Percentiles rank a stretch among this genome's conserved stretches.
These are phyloP conservation scores for Penicillium brasilianum DNA, from an alignment of 2,329 filamentous ascomycete species.

Conservation along the genomic window DNA sequence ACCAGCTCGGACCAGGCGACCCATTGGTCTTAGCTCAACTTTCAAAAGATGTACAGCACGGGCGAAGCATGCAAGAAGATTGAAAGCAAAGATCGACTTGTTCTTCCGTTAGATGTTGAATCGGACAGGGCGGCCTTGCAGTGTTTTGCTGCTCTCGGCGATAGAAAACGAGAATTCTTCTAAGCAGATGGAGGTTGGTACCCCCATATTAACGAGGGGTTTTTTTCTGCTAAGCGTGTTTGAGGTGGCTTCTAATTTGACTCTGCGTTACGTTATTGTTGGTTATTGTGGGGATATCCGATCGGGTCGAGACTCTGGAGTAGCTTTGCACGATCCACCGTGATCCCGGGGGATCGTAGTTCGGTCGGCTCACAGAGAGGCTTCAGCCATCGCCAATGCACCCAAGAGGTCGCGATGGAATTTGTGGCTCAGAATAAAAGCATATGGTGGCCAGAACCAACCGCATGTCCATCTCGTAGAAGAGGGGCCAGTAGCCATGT, in stretches of 20 bases:
- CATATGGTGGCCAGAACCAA: background rate
- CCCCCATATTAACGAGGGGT: background rate
- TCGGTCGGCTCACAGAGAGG: background rate
- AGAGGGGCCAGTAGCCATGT: background rate
- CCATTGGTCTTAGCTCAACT: background rate
- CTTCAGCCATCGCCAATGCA: background rate
- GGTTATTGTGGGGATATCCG: constrained; percentile 4
- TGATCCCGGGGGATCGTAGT: constrained; percentile 3
- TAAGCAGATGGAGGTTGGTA: background rate
- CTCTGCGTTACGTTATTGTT: constrained; percentile 6
- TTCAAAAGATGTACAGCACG: background rate
- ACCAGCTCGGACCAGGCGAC: constrained; percentile 1
- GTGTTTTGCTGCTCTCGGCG: background rate
- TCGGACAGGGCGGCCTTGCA: background rate
- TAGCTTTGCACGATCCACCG: background rate
- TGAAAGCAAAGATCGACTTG: background rate
- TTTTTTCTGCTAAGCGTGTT: background rate
- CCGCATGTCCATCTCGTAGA: background rate
- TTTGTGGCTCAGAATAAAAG: background rate
- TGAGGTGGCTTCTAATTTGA: constrained; percentile 6
- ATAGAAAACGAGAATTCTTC: background rate
- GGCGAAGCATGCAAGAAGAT: background rate
- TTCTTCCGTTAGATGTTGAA: background rate
- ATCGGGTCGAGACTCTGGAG: background rate
- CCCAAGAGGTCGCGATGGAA: background rate